Percentiles rank a stretch among this genome's conserved stretches.
Conservation (phyloP, 306 rosid genomes). For the Senna siamea region DNA sequence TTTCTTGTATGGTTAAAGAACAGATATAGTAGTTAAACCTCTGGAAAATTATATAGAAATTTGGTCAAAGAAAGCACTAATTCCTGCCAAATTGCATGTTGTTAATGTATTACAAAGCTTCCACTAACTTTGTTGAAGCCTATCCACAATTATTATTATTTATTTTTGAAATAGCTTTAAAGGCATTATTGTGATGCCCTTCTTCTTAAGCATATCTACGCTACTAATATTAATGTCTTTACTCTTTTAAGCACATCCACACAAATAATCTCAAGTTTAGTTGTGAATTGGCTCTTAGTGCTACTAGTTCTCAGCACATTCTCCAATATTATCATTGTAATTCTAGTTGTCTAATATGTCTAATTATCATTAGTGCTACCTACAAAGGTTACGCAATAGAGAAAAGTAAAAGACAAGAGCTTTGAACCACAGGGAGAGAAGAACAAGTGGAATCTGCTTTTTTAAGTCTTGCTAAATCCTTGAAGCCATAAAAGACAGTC, state of each 20-base stretch:
- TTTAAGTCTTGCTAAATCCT: slow-evolving; percentile 3
- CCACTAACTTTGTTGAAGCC: slow-evolving; percentile 19
- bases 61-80: slow-evolving; percentile 40
- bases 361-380: too few relatives aligned
- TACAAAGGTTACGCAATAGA: slow-evolving; percentile 35
- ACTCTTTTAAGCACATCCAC: slow-evolving; percentile 42
- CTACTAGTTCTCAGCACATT: slow-evolving; percentile 6
- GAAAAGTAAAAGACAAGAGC: slow-evolving; percentile 30
- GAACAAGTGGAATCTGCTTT: slow-evolving; percentile 34
- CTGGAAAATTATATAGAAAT: slow-evolving; percentile 8
- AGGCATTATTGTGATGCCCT: slow-evolving; percentile 30
- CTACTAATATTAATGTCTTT: slow-evolving; percentile 11
- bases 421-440: slow-evolving; percentile 24
- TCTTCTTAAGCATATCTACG: slow-evolving; percentile 25
- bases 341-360: slow-evolving; percentile 17
- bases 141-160: background rate
- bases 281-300: slow-evolving; percentile 9
- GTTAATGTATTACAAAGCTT: slow-evolving; percentile 29
- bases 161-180: background rate
- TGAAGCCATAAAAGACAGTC: slow-evolving; percentile 30
- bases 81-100: slow-evolving; percentile 27
- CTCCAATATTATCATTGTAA: background rate
- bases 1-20: slow-evolving; percentile 35
- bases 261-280: slow-evolving; percentile 32
- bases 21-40: slow-evolving; percentile 32